A percentile compares a stretch with the other conserved stretches of the same genome.
Evolutionary conservation across 2,329 filamentous ascomycete genomes (phyloP).

Genomic region (Fusarium dlaminii): DNA sequence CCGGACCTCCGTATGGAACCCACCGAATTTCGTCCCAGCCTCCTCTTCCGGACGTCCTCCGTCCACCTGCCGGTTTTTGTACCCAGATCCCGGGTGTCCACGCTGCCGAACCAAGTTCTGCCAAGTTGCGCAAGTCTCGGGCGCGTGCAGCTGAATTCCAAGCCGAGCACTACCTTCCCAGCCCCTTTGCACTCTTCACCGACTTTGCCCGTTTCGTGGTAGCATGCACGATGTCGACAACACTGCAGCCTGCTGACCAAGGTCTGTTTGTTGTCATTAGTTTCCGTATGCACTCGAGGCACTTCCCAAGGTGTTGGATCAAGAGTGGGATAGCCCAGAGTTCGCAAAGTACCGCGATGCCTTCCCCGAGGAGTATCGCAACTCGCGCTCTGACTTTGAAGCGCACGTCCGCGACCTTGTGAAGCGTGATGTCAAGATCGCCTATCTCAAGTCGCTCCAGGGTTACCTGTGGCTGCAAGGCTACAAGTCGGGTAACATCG

Average conservation of each 20-base stretch:
- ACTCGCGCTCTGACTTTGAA: constrained; percentile 67
- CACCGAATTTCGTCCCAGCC: constrained; percentile 28
- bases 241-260: constrained; percentile 29
- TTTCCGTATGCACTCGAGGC: constrained; percentile 80
- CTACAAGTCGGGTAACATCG: constrained; percentile 74
- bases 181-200: constrained; percentile 35
- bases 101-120: constrained; percentile 30
- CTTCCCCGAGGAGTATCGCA: constrained; percentile 73
- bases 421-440: constrained; percentile 75
- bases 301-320: constrained; percentile 70
- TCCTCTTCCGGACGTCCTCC: constrained; percentile 29
- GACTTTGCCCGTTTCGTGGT: constrained; percentile 34
- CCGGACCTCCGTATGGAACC: constrained; percentile 37
- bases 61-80: constrained; percentile 22
- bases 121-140: constrained; percentile 30
- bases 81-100: constrained; percentile 19
- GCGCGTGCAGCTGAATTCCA: constrained; percentile 31
- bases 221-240: constrained; percentile 21
- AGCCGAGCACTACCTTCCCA: constrained; percentile 21
- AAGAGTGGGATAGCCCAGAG: constrained; percentile 71
- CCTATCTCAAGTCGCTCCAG: constrained; percentile 83
- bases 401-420: constrained; percentile 77
- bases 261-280: constrained; percentile 52
- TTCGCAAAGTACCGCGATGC: constrained; percentile 76
- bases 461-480: constrained; percentile 81